Base-by-base conservation (phyloP, 176 grass and related monocot species). In the Bonia amplexicaulis region DNA sequence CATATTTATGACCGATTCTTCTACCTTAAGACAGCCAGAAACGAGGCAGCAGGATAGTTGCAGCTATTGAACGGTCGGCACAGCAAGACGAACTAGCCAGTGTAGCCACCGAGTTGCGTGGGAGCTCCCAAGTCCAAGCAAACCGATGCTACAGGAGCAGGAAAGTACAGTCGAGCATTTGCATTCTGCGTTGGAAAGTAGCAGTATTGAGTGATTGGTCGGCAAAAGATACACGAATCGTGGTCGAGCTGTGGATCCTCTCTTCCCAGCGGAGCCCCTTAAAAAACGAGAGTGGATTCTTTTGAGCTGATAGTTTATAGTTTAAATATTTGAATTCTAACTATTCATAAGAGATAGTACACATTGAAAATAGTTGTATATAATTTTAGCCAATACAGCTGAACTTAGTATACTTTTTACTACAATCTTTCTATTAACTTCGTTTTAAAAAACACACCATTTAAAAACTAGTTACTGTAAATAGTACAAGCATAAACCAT, bases 161-260 rank as follows among this genome's bases (percentile, higher is more conserved):
- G 6, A 48, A 72, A 61, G 17, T n/a, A 27, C 69, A 25, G 27
- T 22, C 5, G 17, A 83, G 40, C 69, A 83, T 74, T 29, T 31
- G 71, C 41, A 26, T 72, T 63, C 62, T 14, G 41, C 19, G 41
- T 37, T 63, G 55, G 51, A 16, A 83, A 83, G 69, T 35, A 63
- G 53, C 53, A 48, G 51, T 16, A 10, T 16, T 16, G 44, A 72
- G 12, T 48, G n/a, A 10, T 49, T 49, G 44, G 44, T 73, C 70
- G 70, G 48, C 16, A 9, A 48, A 74, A 10, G 72, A 16, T 54
- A 49, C 73, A n/a, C 49, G 49, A 12, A n/a, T 40, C 69, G 10
- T 82, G 16, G 51, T 33, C 60, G 39, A 64, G 8, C 74, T 42
- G 58, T 78, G n/a, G 57, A 78, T 27, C 35, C 4, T 40, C 33